Evolutionary conservation across 805 yeast species (phyloP).

Genomic region (Hyphopichia homilentoma): DNA sequence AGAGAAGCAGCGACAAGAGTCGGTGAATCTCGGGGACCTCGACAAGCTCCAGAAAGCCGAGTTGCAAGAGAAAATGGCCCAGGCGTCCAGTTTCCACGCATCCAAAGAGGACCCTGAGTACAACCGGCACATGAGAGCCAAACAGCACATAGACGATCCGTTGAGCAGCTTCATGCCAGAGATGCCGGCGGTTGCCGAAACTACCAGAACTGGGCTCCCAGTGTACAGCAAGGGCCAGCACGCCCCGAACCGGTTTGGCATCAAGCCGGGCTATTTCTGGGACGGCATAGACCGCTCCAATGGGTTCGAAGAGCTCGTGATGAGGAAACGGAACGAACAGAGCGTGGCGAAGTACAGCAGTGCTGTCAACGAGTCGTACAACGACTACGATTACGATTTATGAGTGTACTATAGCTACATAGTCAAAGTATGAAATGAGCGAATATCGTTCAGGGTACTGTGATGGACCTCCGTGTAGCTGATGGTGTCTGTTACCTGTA

Average conservation of each 20-base stretch:
- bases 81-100: slow-evolving; percentile 17
- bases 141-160: slow-evolving; percentile 61
- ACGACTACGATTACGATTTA: slow-evolving; percentile 1
- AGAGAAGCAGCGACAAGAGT: slow-evolving; percentile 14
- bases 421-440: background rate
- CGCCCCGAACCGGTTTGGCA: slow-evolving; percentile 70
- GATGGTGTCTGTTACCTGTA: too few relatives aligned
- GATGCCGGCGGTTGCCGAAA: too few relatives aligned
- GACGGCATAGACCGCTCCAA: slow-evolving; percentile 82
- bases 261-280: slow-evolving; percentile 82
- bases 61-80: slow-evolving; percentile 23
- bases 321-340: slow-evolving; percentile 34
- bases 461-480: too few relatives aligned
- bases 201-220: slow-evolving; percentile 42
- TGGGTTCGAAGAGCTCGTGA: slow-evolving; percentile 73
- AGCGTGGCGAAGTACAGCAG: slow-evolving; percentile 6
- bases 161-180: slow-evolving; percentile 41
- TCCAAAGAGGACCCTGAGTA: slow-evolving; percentile 35
- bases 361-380: slow-evolving; percentile 1
- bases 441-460: too few relatives aligned
- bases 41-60: slow-evolving; percentile 33
- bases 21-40: slow-evolving; percentile 36
- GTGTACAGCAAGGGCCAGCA: slow-evolving; percentile 47
- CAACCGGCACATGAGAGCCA: slow-evolving; percentile 26
- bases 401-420: background rate